Conservation (phyloP, 2,329 filamentous ascomycete genomes). For the Phyllosticta citriasiana region DNA sequence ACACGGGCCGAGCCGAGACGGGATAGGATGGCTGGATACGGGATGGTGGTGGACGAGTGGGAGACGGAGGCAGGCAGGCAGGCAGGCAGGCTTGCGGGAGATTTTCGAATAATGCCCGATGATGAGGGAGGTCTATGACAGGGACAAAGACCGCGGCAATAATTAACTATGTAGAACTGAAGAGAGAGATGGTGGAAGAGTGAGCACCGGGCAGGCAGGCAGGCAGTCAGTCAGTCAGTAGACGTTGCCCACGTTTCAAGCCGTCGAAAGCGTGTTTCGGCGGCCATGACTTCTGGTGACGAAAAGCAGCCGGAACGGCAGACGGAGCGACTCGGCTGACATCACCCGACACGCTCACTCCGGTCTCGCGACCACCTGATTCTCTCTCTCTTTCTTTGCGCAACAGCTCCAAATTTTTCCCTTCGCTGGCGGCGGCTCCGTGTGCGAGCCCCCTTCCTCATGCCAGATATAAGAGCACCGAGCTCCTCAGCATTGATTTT, state of each 20-base stretch:
- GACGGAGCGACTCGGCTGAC: neutral
- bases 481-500: neutral
- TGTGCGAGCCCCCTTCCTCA: neutral
- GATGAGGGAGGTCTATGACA: neutral
- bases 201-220: neutral
- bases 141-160: neutral
- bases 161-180: neutral
- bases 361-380: neutral
- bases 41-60: neutral
- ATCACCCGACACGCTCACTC: neutral
- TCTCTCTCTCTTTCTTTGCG: neutral
- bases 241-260: neutral
- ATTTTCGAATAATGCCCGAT: neutral
- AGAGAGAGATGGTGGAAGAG: neutral
- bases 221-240: too few relatives aligned
- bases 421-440: neutral
- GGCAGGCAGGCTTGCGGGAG: neutral
- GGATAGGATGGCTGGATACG: neutral
- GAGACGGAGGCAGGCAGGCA: neutral
- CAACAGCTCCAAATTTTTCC: neutral
- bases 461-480: constrained; percentile 3
- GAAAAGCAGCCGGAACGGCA: neutral
- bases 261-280: neutral
- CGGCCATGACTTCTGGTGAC: neutral
- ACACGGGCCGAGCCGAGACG: neutral